Percentiles rank a stretch among this genome's conserved stretches.
Conservation (phyloP, 2,329 filamentous ascomycete genomes). For the Alternaria sp. region DNA sequence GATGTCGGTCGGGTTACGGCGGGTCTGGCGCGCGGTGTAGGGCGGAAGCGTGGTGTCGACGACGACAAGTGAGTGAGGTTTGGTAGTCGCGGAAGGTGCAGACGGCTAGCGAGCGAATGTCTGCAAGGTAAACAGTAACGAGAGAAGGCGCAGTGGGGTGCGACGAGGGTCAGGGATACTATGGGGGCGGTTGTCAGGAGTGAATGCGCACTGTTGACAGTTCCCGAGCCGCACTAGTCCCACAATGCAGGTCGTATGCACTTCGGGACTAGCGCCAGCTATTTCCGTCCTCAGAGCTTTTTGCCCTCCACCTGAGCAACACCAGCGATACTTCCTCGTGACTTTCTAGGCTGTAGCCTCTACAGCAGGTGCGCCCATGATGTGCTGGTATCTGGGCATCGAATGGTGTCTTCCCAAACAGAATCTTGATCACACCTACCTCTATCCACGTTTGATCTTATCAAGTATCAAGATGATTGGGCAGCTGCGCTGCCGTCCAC, state of each 20-base stretch:
- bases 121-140: conserved; percentile 27
- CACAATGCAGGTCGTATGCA: conserved; percentile 6
- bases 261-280: conserved; percentile 8
- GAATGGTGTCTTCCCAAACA: background rate
- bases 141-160: conserved; percentile 33
- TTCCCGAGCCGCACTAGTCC: conserved; percentile 23
- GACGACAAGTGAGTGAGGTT: conserved; percentile 9
- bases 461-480: no score
- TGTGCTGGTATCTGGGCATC: background rate
- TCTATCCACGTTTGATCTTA: background rate
- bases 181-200: conserved; percentile 44
- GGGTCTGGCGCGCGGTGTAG: conserved; percentile 9
- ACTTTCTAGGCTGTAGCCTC: background rate
- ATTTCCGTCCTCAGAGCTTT: conserved; percentile 5
- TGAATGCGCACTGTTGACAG: conserved; percentile 29
- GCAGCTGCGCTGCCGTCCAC: no score
- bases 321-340: background rate
- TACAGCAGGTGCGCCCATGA: background rate
- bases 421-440: background rate
- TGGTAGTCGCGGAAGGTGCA: conserved; percentile 22
- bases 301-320: conserved; percentile 1
- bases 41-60: conserved; percentile 17
- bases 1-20: conserved; percentile 16
- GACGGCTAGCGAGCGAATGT: conserved; percentile 34
- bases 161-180: conserved; percentile 27